phyloP scores from a whole-genome alignment of 805 yeast species.

The Suhomyces xylopsoci region DNA sequence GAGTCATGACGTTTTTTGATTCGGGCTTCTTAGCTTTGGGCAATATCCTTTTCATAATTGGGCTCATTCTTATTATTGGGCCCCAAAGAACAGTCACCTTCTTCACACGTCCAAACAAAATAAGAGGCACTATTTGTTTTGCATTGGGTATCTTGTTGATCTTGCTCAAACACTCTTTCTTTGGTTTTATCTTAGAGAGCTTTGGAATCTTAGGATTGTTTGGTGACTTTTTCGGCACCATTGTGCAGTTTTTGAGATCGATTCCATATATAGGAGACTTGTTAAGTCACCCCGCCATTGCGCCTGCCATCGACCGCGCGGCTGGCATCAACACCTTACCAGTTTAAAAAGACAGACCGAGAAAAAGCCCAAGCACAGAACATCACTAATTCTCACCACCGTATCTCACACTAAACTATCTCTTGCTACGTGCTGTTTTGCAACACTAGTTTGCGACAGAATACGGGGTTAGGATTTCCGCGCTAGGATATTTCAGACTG shows the following conservation, averaged over 20 bases:
- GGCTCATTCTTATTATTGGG: slow-evolving; percentile 83
- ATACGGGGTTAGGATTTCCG: too few relatives aligned
- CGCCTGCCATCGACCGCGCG: slow-evolving; percentile 56
- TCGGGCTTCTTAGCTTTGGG: slow-evolving; percentile 88
- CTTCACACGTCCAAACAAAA: slow-evolving; percentile 81
- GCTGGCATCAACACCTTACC: slow-evolving; percentile 45
- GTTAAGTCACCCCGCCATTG: slow-evolving; percentile 74
- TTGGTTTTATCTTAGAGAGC: slow-evolving; percentile 81
- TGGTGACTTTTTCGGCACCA: slow-evolving; percentile 90
- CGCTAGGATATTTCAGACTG: not conserved
- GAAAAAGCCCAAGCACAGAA: too few relatives aligned
- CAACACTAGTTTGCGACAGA: too few relatives aligned
- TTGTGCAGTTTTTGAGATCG: slow-evolving; percentile 81
- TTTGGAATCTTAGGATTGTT: slow-evolving; percentile 88
- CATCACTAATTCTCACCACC: not conserved
- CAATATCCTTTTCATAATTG: slow-evolving; percentile 74
- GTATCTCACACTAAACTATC: too few relatives aligned
- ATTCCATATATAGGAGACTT: slow-evolving; percentile 86
- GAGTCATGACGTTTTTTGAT: slow-evolving; percentile 83
- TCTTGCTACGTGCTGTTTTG: too few relatives aligned
- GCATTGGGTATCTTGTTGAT: slow-evolving; percentile 72
- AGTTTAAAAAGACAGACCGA: slow-evolving; percentile 21
- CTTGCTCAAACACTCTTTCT: slow-evolving; percentile 68
- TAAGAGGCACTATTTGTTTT: slow-evolving; percentile 84
- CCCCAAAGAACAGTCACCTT: slow-evolving; percentile 77